Evolutionary conservation across 2,329 filamentous ascomycete genomes (phyloP).

Genomic region (Chalaropsis ovoidea): DNA sequence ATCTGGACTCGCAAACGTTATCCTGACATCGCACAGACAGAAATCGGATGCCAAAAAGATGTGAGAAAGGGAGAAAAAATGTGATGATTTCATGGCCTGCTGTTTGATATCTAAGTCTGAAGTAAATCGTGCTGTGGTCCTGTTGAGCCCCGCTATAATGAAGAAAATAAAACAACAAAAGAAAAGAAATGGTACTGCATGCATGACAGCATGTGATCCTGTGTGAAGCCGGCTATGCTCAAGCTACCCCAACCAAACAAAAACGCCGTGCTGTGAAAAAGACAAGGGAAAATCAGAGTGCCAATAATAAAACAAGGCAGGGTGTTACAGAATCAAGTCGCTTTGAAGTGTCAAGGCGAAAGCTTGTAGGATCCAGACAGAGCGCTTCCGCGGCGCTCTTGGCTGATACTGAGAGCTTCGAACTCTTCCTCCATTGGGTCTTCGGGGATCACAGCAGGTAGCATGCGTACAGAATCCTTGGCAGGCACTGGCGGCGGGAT

Average conservation of each 20-base stretch:
- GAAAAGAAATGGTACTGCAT: not conserved
- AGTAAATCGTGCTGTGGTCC: slow-evolving; percentile 10
- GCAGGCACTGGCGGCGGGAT: slow-evolving; percentile 9
- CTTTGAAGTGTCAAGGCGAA: not conserved
- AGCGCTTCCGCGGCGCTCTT: slow-evolving; percentile 16
- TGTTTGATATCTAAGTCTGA: slow-evolving; percentile 5
- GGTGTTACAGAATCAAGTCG: not conserved
- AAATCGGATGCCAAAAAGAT: not conserved
- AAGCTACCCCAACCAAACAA: not conserved
- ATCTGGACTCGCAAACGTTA: not conserved
- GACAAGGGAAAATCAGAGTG: not conserved
- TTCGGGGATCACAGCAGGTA: slow-evolving; percentile 23
- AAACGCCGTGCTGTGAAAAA: not conserved
- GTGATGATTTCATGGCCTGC: not conserved
- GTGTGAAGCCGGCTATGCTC: not conserved
- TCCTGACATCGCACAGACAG: not conserved
- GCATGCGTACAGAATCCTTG: slow-evolving; percentile 18
- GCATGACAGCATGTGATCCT: not conserved
- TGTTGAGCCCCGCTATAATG: slow-evolving; percentile 6
- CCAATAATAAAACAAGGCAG: not conserved
- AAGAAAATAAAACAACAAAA: not conserved
- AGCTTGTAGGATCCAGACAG: slow-evolving; percentile 21
- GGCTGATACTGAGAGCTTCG: slow-evolving; percentile 11
- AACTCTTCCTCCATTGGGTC: slow-evolving; percentile 22
- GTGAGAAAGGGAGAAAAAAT: not conserved